Evolutionary conservation across 2,329 filamentous ascomycete genomes (phyloP).

Genomic region (Fusarium agapanthi): DNA sequence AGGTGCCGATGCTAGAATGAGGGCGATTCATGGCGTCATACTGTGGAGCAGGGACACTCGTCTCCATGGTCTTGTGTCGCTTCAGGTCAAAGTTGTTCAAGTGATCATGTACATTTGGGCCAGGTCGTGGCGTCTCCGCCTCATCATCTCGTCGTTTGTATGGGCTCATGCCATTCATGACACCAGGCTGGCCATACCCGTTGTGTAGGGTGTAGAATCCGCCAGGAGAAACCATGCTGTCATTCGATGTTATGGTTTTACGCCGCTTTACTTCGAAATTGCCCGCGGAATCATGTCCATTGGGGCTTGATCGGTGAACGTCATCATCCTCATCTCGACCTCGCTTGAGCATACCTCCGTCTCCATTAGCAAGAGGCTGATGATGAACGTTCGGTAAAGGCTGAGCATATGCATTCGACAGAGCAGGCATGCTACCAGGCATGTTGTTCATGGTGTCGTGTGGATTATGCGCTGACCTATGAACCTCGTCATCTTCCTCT

Average conservation of each 20-base stretch:
- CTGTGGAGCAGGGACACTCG: slow-evolving; percentile 58
- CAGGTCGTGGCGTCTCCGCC: slow-evolving; percentile 67
- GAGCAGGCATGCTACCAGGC: slow-evolving; percentile 61
- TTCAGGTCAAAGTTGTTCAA: slow-evolving; percentile 70
- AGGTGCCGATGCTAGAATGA: slow-evolving; percentile 55
- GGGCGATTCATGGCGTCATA: slow-evolving; percentile 62
- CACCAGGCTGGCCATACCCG: slow-evolving; percentile 26
- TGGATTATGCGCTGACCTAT: slow-evolving; percentile 71
- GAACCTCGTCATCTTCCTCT: slow-evolving; percentile 69
- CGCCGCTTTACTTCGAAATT: slow-evolving; percentile 78
- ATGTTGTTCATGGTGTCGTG: slow-evolving; percentile 75
- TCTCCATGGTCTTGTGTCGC: slow-evolving; percentile 80
- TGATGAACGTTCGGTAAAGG: slow-evolving; percentile 51
- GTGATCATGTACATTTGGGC: slow-evolving; percentile 56
- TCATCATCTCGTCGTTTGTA: slow-evolving; percentile 67
- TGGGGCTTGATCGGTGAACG: slow-evolving; percentile 50
- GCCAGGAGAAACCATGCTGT: slow-evolving; percentile 13
- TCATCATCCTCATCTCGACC: slow-evolving; percentile 65
- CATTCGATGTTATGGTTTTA: slow-evolving; percentile 68
- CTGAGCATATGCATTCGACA: slow-evolving; percentile 71
- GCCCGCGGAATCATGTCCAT: slow-evolving; percentile 45
- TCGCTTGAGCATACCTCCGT: slow-evolving; percentile 56
- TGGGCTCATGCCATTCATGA: slow-evolving; percentile 68
- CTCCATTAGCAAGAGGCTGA: slow-evolving; percentile 64
- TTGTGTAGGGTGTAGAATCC: slow-evolving; percentile 20